These are phyloP conservation scores for Ceratocystis destructans DNA, from an alignment of 2,329 filamentous ascomycete genomes.

Conservation along the genomic window DNA sequence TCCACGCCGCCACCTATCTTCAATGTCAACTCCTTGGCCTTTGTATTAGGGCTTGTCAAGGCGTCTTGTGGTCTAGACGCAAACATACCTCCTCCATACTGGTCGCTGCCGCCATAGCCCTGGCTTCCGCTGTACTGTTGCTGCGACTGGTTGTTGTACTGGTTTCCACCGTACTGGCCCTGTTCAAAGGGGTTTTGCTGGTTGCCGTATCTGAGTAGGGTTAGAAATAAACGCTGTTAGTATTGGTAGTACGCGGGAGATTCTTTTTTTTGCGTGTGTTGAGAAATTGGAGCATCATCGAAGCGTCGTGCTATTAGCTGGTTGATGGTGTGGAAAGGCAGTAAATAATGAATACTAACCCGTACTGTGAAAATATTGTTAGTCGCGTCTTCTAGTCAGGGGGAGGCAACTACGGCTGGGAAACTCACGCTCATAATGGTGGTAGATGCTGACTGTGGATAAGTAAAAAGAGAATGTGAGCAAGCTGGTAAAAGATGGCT, in stretches of 20 bases:
- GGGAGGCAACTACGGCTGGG: too few relatives aligned
- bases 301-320: not conserved
- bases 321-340: not conserved
- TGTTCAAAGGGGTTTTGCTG: slow-evolving; percentile 46
- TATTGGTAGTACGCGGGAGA: not conserved
- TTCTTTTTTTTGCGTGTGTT: not conserved
- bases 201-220: slow-evolving; percentile 36
- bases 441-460: slow-evolving; percentile 5
- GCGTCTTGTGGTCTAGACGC: slow-evolving; percentile 12
- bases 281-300: not conserved
- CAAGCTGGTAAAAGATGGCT: not conserved
- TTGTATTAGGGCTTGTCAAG: slow-evolving; percentile 14
- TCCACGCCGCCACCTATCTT: slow-evolving; percentile 20
- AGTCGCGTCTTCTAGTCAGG: not conserved
- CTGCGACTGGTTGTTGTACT: slow-evolving; percentile 23
- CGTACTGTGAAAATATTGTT: slow-evolving; percentile 33
- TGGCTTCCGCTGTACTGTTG: slow-evolving; percentile 23
- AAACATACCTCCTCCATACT: slow-evolving; percentile 16
- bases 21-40: slow-evolving; percentile 18
- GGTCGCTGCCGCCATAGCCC: slow-evolving; percentile 28
- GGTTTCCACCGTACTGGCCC: slow-evolving; percentile 30
- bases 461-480: not conserved
- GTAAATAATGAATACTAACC: slow-evolving; percentile 31
- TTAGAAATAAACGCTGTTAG: not conserved
- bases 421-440: slow-evolving; percentile 15